Base-by-base conservation (phyloP, 345 rosid genomes). In the Moricandia arvensis region DNA sequence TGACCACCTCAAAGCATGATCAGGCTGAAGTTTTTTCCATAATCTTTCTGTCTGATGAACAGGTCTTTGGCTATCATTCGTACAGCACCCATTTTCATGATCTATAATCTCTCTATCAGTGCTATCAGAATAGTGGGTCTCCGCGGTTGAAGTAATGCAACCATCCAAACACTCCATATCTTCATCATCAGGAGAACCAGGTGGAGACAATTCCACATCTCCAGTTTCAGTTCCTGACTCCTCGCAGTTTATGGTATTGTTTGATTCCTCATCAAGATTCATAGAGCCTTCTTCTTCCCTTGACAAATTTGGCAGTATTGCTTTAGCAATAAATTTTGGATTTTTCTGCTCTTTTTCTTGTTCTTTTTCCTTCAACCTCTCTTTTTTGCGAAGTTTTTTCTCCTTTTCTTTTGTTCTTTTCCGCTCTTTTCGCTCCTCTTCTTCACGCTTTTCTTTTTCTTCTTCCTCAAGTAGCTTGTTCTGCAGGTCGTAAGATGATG, bases 381-480 rank as follows among this genome's bases (percentile, higher is more conserved):
- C 98, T 83, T 90, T 95, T 84, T 97, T 90, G 53, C 99, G 82
- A 53, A 87, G 89, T 79, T 95, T 95, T 81, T 92, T 95, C 85
- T 89, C 97, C 75, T 89, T 85, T 78, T 94, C 98, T 83, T 90
- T 94, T 57, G 84, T 81, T 86, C 89, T 89, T 84, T 85, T 90
- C 82, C 95, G 84, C 82, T 90, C 97, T 82, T 84, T 94, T 18
- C 93, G 91, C 30, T 91, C 95, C 80, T 94, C 97, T 82, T 94
- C 98, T 74, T 91, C 97, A 75, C 86, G 93, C 79, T 91, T 91
- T 84, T 94, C 98, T 74, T 82, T 87, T 82, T 94, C 98, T 82
- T 94, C 98, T 85, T 94, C 98, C 79, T 94, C 96, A 30, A 94
- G 91, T 83, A 94, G 96, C 83, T 87, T 91, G 74, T 69, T 83